These are phyloP conservation scores for Verticillium tricorpus DNA, from an alignment of 2,329 filamentous ascomycete species.

Conservation along the genomic window DNA sequence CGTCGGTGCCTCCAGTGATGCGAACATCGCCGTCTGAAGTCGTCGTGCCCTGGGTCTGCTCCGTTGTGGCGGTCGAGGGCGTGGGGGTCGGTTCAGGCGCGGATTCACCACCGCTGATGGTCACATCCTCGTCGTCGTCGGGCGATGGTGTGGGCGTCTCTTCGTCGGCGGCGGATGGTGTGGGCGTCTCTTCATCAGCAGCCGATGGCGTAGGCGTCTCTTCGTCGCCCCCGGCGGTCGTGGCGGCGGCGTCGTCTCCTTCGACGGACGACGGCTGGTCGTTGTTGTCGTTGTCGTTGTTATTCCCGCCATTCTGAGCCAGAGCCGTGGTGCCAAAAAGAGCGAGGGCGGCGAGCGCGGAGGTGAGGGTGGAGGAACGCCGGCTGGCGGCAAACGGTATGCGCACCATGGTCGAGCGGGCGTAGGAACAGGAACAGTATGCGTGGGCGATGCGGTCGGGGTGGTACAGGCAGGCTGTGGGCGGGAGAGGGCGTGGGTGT, in stretches of 20 bases:
- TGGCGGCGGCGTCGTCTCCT: background rate
- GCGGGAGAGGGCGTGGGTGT: background rate
- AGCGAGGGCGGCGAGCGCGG: slow-evolving; percentile 64
- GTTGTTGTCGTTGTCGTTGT: slow-evolving; percentile 1
- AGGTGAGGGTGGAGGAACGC: slow-evolving; percentile 57
- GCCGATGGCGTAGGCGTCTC: slow-evolving; percentile 2
- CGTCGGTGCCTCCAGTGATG: slow-evolving; percentile 15
- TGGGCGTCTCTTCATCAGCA: background rate
- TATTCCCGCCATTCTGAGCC: slow-evolving; percentile 22
- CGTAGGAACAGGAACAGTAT: background rate
- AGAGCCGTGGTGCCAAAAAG: slow-evolving; percentile 24
- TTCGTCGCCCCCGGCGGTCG: slow-evolving; percentile 4
- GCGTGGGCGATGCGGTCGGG: background rate
- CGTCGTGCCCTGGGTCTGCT: slow-evolving; percentile 9
- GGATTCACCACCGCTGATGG: background rate
- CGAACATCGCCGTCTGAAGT: slow-evolving; percentile 11
- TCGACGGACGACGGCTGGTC: slow-evolving; percentile 4
- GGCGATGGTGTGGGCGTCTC: slow-evolving; percentile 2
- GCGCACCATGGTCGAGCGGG: slow-evolving; percentile 7
- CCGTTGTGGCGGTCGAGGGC: slow-evolving; percentile 1
- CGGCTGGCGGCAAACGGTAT: slow-evolving; percentile 9
- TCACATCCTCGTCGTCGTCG: background rate
- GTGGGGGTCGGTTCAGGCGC: slow-evolving; percentile 1
- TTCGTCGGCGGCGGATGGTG: slow-evolving; percentile 5
- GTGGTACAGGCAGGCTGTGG: background rate